Evolutionary conservation across 2,329 filamentous ascomycete species (phyloP).

Genomic region (Sporothrix pseudoabietina): DNA sequence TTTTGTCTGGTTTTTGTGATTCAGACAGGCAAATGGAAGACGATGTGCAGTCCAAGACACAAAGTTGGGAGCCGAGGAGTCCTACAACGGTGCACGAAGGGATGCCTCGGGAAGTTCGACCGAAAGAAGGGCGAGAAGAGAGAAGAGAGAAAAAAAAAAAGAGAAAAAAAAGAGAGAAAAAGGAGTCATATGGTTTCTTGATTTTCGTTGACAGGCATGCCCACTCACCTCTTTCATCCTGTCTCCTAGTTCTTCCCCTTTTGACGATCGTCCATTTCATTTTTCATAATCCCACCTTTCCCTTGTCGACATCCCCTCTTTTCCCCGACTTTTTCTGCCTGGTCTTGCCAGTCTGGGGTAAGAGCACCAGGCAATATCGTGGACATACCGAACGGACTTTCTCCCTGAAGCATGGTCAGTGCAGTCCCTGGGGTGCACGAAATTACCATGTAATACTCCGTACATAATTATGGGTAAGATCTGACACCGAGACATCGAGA

Average conservation of each 20-base stretch:
- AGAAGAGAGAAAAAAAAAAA: background rate
- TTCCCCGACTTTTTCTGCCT: constrained; percentile 12
- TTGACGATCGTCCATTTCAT: background rate
- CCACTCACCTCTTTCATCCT: background rate
- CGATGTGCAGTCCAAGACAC: background rate
- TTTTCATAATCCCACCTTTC: background rate
- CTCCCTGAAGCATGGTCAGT: background rate
- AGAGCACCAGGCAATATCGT: background rate
- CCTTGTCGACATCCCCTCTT: background rate
- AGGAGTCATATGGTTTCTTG: background rate
- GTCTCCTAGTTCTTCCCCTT: background rate
- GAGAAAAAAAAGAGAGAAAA: background rate
- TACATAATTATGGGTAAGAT: background rate
- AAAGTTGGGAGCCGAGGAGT: background rate
- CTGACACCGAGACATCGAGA: background rate
- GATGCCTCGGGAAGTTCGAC: background rate
- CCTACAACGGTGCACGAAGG: background rate
- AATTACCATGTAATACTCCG: background rate
- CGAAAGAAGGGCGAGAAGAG: background rate
- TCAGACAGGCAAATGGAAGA: background rate
- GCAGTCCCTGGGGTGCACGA: background rate
- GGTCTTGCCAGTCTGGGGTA: constrained; percentile 22
- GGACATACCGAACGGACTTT: background rate
- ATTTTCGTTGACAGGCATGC: background rate
- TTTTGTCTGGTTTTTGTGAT: background rate